phyloP scores from a whole-genome alignment of 2,329 filamentous ascomycete genomes.

The Onygena corvina region DNA sequence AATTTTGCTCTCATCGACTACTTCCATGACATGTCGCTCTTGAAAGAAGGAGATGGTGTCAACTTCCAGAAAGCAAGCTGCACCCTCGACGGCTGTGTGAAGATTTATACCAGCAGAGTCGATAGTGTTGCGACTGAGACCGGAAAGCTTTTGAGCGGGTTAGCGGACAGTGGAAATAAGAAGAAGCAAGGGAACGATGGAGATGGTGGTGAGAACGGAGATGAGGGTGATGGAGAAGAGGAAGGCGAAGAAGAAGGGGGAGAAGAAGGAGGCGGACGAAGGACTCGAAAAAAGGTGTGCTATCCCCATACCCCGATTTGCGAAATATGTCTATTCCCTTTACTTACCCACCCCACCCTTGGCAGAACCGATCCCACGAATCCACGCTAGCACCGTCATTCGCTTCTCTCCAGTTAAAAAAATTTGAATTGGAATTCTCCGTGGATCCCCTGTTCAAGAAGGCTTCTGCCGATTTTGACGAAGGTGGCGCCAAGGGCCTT shows the following conservation, averaged over 20 bases:
- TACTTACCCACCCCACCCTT: neutral
- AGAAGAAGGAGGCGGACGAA: slow-evolving; percentile 36
- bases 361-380: slow-evolving; percentile 66
- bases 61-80: slow-evolving; percentile 99
- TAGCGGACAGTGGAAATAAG: slow-evolving; percentile 65
- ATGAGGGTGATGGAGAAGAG: slow-evolving; percentile 45
- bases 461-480: slow-evolving; percentile 93
- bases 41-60: slow-evolving; percentile 92
- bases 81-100: slow-evolving; percentile 93
- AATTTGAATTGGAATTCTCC: slow-evolving; percentile 91
- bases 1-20: slow-evolving; percentile 99
- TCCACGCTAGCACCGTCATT: slow-evolving; percentile 87
- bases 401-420: slow-evolving; percentile 79
- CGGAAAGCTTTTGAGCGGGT: slow-evolving; percentile 80
- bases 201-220: slow-evolving; percentile 52
- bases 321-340: neutral
- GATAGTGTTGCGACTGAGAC: slow-evolving; percentile 98
- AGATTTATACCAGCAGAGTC: slow-evolving; percentile 96
- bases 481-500: slow-evolving; percentile 90
- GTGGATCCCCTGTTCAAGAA: slow-evolving; percentile 99
- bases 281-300: slow-evolving; percentile 57
- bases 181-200: slow-evolving; percentile 53
- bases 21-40: slow-evolving; percentile 95
- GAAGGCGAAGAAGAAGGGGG: slow-evolving; percentile 13
- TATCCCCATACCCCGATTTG: neutral